Conservation (phyloP, 768 basidiomycete species). For the Xerocomellus amylosporus region DNA sequence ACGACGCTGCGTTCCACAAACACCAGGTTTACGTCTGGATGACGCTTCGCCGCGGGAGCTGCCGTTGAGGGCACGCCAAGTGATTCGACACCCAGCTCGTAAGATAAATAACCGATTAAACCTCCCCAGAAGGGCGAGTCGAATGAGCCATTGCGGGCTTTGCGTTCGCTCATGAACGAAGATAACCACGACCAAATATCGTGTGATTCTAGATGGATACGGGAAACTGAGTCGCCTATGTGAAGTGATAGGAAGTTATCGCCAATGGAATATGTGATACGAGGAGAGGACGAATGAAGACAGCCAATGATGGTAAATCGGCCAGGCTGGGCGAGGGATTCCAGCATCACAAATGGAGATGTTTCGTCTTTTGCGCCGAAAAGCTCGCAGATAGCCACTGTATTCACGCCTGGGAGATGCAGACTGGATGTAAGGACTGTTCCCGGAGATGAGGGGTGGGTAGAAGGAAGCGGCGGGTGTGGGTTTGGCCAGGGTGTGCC, state of each 20-base stretch:
- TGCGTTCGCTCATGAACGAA: conserved; percentile 58
- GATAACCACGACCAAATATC: conserved; percentile 77
- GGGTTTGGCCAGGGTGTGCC: conserved; percentile 60
- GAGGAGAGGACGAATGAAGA: conserved; percentile 50
- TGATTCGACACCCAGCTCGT: conserved; percentile 69
- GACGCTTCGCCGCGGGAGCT: conserved; percentile 31
- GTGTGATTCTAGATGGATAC: conserved; percentile 44
- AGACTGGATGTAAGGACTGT: conserved; percentile 40
- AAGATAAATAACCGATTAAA: conserved; percentile 72
- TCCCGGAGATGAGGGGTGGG: conserved; percentile 21
- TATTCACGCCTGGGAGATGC: conserved; percentile 40
- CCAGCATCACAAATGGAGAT: conserved; percentile 66
- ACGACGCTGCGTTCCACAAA: conserved; percentile 80
- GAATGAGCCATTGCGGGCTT: conserved; percentile 44
- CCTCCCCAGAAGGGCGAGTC: conserved; percentile 84
- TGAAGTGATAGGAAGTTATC: conserved; percentile 48
- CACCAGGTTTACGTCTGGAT: conserved; percentile 72
- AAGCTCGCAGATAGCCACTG: conserved; percentile 55
- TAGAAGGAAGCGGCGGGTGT: conserved; percentile 20
- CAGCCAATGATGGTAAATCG: conserved; percentile 71
- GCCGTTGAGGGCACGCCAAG: conserved; percentile 44
- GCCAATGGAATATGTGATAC: conserved; percentile 55
- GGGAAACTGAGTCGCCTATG: conserved; percentile 33
- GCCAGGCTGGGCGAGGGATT: conserved; percentile 75
- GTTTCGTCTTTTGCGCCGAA: conserved; percentile 58